phyloP scores from a whole-genome alignment of 2,329 filamentous ascomycete species.

The Aspergillus sp. region DNA sequence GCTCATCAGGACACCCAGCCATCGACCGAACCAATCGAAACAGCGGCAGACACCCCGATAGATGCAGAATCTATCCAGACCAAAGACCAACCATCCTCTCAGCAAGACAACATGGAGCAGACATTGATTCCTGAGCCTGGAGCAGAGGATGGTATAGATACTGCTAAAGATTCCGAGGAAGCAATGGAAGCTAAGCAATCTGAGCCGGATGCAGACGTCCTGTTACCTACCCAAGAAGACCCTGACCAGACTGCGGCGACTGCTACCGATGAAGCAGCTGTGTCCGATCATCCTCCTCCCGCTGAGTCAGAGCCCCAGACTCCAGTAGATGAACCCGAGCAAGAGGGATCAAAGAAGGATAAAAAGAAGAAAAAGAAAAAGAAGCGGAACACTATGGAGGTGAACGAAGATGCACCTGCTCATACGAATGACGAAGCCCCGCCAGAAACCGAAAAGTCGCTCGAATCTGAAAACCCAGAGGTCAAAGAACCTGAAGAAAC shows the following conservation, averaged over 20 bases:
- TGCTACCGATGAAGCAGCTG: not conserved
- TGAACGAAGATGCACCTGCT: constrained; percentile 14
- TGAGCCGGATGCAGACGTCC: not conserved
- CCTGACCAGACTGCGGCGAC: not conserved
- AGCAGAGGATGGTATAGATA: too few relatives aligned
- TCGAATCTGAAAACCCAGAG: constrained; percentile 6
- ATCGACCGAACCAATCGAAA: too few relatives aligned
- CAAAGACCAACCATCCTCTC: too few relatives aligned
- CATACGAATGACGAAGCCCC: constrained; percentile 5
- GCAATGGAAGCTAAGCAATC: not conserved
- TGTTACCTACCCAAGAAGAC: not conserved
- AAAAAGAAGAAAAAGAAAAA: constrained; percentile 36
- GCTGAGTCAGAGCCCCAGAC: constrained; percentile 1
- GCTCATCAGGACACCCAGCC: too few relatives aligned
- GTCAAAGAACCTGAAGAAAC: constrained; percentile 5
- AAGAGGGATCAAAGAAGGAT: constrained; percentile 14
- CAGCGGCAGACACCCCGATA: too few relatives aligned
- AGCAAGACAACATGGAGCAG: too few relatives aligned
- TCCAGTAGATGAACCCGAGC: constrained; percentile 5
- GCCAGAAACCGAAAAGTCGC: constrained; percentile 1
- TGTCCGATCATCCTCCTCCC: not conserved
- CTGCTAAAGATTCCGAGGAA: not conserved
- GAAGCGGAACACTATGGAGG: constrained; percentile 17
- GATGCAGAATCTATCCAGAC: too few relatives aligned
- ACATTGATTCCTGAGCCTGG: too few relatives aligned